A percentile compares a stretch with the other conserved stretches of the same genome.
Conservation (phyloP, 2,329 filamentous ascomycete genomes). For the Calcarisporium arbuscula region DNA sequence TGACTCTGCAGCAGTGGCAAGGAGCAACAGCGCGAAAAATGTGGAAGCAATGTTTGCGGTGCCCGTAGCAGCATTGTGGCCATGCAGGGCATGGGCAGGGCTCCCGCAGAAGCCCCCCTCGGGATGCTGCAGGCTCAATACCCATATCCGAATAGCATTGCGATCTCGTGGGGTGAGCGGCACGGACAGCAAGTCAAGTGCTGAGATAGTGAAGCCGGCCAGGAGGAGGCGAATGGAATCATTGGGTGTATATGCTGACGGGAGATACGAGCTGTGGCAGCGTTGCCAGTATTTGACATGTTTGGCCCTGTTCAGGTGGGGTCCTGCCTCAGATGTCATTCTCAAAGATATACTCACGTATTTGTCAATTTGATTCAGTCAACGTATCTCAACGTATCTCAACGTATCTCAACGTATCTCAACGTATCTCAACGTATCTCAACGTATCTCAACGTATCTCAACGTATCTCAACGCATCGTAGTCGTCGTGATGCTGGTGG, state of each 20-base stretch:
- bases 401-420: too few species aligned
- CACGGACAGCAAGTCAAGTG: conserved; percentile 71
- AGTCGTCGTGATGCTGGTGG: too few species aligned
- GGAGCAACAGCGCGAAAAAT: conserved; percentile 74
- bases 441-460: too few species aligned
- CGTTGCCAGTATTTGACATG: conserved; percentile 92
- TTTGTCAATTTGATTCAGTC: too few species aligned
- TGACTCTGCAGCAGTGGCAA: conserved; percentile 47
- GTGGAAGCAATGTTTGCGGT: conserved; percentile 76
- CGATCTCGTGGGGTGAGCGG: conserved; percentile 44
- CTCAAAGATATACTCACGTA: too few species aligned
- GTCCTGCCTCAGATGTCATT: conserved; percentile 14
- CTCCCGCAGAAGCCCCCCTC: conserved; percentile 85
- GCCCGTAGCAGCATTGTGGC: conserved; percentile 38
- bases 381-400: too few species aligned
- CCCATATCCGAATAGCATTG: conserved; percentile 58
- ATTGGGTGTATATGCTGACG: conserved; percentile 75
- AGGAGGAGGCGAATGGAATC: conserved; percentile 89
- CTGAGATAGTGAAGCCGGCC: conserved; percentile 82
- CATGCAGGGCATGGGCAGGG: conserved; percentile 51
- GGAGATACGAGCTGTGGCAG: conserved; percentile 76
- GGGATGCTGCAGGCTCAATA: conserved; percentile 80
- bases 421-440: too few species aligned
- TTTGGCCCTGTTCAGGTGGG: conserved; percentile 49
- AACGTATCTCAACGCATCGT: too few species aligned